Base-by-base conservation (phyloP, 2,329 filamentous ascomycete genomes). In the Fusarium globosum region DNA sequence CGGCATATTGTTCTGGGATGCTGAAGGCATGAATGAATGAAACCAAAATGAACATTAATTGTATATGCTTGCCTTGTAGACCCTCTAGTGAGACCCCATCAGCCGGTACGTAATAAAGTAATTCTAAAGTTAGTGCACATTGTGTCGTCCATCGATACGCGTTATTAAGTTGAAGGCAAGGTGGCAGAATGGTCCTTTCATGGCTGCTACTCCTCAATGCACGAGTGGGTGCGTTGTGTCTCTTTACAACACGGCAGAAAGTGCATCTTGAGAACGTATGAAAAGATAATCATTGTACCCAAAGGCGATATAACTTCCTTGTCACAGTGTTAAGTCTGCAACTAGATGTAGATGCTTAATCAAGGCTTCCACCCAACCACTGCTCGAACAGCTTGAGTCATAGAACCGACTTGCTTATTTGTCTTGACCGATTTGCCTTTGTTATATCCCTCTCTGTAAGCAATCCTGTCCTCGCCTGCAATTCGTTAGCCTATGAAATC, bases 81-180 rank as follows among this genome's bases (percentile, higher is more conserved):
- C 33, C 33, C 33, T 16, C 1, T 2, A 15, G 33, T 35, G 14
- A 35, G 33, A 26, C 23, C 23, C 23, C 23, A 26, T 26, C 23
- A 26, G 23, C 23, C 23, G 23, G 23, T 26, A 26, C 23, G 23
- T 26, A 26, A 26, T 26, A 26, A 26, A 26, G 23, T 26, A 26
- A 26, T 26, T 26, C 23, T 26, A 26, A 5, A 26, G 7, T 6
- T 6, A 20, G 16, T 20, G 4, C 20, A 39, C 58, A 39, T 13
- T 2, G 1, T 30, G 10, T 23, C 6, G 12, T n/a, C 12, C 4
- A 51, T n/a, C 3, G 4, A 28, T n/a, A 23, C 6, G 20, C 20
- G 2, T 11, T 33, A 7, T n/a, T 0, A 12, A 21, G 10, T 0
- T 28, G 1, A 4, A 0, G 11, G 28, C 21, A 33, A 49, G 7